Base-by-base conservation (phyloP, 2,329 filamentous ascomycete genomes). In the Nectriaceae sp. region DNA sequence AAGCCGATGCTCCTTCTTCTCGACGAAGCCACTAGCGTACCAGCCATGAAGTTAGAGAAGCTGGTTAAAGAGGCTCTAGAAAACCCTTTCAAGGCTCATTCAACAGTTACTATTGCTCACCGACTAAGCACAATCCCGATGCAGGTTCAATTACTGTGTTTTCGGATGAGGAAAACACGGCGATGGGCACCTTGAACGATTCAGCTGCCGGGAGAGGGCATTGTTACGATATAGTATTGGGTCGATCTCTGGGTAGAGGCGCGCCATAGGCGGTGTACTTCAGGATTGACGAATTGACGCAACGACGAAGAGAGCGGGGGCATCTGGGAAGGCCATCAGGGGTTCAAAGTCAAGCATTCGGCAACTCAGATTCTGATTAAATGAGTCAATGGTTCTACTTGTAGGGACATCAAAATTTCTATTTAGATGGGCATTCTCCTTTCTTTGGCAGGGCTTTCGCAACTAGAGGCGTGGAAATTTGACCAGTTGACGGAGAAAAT, bases 111-210 rank as follows among this genome's bases (percentile, higher is more conserved):
- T 87, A 96, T 97, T 60, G 93, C 92, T 1, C 92, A 97, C 71
- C 84, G 93, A 36, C 78, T 97, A 4, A 94, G 88, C 4, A 97
- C 92, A 0, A 96, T 97, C 70, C 95, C 70, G 75, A 84, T 46
- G 80, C 79, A 0, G 79, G 85, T 60, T 65, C 74, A 4, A 87
- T 86, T 20, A 83, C 80, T 53, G 82, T 86, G 0, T 83, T 87
- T 60, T 77, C 82, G 6, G 69, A 74, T 3, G 79, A 79, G 4
- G 72, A 68, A 22, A 76, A 87, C 44, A 69, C 82, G 3, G 83
- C 85, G 58, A 66, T 70, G 44, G 83, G 85, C 24, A 76, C 75
- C 18, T 81, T 87, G 62, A 66, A 70, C 6, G 79, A 84, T 56
- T 65, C 86, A 54, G 67, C 85, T 33, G 61, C 65, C 8, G 57